Evolutionary conservation across 768 basidiomycete genomes (phyloP).

Genomic region (Podaxis mareebaensis): DNA sequence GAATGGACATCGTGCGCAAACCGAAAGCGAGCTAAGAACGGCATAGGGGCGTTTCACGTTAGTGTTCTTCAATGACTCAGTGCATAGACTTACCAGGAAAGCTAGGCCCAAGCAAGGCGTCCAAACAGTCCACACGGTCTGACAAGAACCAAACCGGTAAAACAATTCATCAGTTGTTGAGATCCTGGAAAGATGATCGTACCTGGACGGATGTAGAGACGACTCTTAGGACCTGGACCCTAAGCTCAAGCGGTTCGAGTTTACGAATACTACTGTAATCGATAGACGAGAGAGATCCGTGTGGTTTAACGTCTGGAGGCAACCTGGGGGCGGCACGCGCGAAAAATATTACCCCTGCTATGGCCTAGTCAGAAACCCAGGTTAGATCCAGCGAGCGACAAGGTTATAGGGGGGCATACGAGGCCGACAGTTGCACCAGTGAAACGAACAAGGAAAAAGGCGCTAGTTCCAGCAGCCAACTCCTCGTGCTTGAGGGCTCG

Average conservation of each 20-base stretch:
- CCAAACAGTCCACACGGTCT: constrained; percentile 78
- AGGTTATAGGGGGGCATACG: constrained; percentile 40
- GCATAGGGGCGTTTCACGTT: constrained; percentile 13
- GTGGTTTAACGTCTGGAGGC: constrained; percentile 46
- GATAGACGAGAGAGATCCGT: constrained; percentile 46
- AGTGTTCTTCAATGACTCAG: not conserved
- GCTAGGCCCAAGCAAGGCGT: constrained; percentile 68
- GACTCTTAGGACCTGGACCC: constrained; percentile 47
- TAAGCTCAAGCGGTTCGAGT: constrained; percentile 46
- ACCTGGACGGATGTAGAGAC: constrained; percentile 69
- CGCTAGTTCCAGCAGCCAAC: constrained; percentile 78
- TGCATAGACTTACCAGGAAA: constrained; percentile 46
- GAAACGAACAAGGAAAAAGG: constrained; percentile 86
- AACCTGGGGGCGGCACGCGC: constrained; percentile 47
- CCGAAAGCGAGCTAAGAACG: constrained; percentile 39
- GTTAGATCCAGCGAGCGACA: constrained; percentile 10
- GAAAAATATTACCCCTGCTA: constrained; percentile 76
- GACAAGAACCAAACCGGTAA: constrained; percentile 4
- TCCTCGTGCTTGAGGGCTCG: constrained; percentile 64
- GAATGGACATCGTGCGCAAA: constrained; percentile 30
- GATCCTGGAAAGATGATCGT: constrained; percentile 21
- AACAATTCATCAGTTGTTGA: constrained; percentile 14
- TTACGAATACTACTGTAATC: constrained; percentile 52
- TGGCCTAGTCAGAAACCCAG: constrained; percentile 48
- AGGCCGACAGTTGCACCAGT: constrained; percentile 83